These are phyloP conservation scores for Tothia fuscella DNA, from an alignment of 2,329 filamentous ascomycete species.

Conservation along the genomic window DNA sequence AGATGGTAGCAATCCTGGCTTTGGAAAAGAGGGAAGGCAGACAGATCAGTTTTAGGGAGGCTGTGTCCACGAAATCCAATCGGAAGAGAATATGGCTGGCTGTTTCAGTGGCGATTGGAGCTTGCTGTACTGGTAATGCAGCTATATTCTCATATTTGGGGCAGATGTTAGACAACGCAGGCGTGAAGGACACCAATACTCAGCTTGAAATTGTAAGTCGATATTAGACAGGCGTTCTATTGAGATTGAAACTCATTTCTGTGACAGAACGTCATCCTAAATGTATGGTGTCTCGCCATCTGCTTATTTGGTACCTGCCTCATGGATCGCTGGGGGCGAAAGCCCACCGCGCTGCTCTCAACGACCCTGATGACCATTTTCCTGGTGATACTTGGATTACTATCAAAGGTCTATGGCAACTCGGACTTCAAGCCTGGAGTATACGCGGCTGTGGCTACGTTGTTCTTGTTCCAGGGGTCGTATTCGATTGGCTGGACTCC, in stretches of 20 bases:
- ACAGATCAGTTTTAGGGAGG: constrained; percentile 26
- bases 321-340: constrained; percentile 32
- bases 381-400: constrained; percentile 39
- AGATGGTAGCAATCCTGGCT: constrained; percentile 36
- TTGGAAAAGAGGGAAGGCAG: constrained; percentile 33
- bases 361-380: constrained; percentile 35
- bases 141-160: constrained; percentile 33
- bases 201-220: constrained; percentile 31
- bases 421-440: constrained; percentile 18
- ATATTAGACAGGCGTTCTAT: no score
- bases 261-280: constrained; percentile 37
- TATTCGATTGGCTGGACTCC: constrained; percentile 42
- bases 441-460: constrained; percentile 35
- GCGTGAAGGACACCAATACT: constrained; percentile 30
- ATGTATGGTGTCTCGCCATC: constrained; percentile 36
- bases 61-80: constrained; percentile 25
- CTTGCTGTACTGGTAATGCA: constrained; percentile 28
- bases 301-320: constrained; percentile 33
- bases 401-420: constrained; percentile 32
- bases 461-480: constrained; percentile 41
- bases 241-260: no score
- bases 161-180: constrained; percentile 32
- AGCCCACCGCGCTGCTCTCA: constrained; percentile 30
- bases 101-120: constrained; percentile 24
- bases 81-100: constrained; percentile 30